A percentile compares a stretch with the other conserved stretches of the same genome.
These are phyloP conservation scores for Aaosphaeria pasadenensis DNA, from an alignment of 2,329 filamentous ascomycete species.

Conservation along the genomic window DNA sequence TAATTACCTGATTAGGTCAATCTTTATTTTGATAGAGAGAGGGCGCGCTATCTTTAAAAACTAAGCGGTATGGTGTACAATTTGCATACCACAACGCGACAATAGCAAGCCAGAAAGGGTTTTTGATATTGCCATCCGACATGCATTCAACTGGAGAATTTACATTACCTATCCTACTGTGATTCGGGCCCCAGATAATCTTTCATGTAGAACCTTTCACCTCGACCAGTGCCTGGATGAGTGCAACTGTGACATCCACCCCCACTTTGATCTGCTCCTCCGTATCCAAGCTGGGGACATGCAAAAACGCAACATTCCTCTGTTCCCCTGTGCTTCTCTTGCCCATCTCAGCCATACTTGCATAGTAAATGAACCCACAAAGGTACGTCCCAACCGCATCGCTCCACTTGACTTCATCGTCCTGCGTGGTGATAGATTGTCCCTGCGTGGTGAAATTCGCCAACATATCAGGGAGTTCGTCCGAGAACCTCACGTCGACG, in stretches of 20 bases:
- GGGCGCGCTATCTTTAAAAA: too few relatives aligned
- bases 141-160: too few relatives aligned
- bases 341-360: conserved; percentile 23
- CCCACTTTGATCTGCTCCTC: conserved; percentile 27
- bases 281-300: conserved; percentile 37
- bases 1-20: too few relatives aligned
- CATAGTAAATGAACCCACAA: conserved; percentile 44
- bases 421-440: background rate
- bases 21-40: too few relatives aligned
- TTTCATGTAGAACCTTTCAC: too few relatives aligned
- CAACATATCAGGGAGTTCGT: conserved; percentile 3
- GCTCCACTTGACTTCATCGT: conserved; percentile 22
- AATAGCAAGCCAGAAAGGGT: too few relatives aligned
- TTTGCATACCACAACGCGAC: too few relatives aligned
- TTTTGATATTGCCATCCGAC: too few relatives aligned
- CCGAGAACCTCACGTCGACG: conserved; percentile 1
- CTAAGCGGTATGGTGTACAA: too few relatives aligned
- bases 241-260: conserved; percentile 22
- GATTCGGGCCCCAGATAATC: too few relatives aligned
- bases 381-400: conserved; percentile 40
- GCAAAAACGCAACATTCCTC: conserved; percentile 37
- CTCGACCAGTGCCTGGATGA: conserved; percentile 32
- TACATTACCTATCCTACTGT: too few relatives aligned
- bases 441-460: background rate
- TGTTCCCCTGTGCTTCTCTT: conserved; percentile 6